Evolutionary conservation across 768 basidiomycete genomes (phyloP).

Genomic region (Hericium coralloides): DNA sequence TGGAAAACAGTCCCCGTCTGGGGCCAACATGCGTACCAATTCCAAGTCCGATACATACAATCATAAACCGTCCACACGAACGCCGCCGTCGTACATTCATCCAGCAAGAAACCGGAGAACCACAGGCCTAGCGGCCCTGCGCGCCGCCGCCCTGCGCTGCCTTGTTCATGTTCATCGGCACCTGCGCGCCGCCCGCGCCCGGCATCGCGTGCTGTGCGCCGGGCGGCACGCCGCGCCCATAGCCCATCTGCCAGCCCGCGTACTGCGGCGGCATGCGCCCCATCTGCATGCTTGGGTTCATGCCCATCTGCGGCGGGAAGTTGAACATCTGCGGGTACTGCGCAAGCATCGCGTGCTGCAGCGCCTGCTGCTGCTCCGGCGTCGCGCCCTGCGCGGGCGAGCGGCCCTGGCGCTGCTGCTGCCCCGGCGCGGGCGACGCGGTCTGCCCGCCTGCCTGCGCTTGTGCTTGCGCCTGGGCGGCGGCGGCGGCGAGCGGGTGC

Average conservation of each 20-base stretch:
- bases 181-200: constrained; percentile 5
- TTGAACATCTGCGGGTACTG: constrained; percentile 16
- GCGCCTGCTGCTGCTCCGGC: constrained; percentile 15
- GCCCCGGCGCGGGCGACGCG: not conserved
- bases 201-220: constrained; percentile 17
- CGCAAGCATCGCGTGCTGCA: constrained; percentile 13
- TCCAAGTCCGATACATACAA: no score
- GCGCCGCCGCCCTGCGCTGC: constrained; percentile 15
- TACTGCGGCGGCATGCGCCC: constrained; percentile 10
- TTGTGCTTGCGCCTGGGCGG: not conserved
- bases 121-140: constrained; percentile 16
- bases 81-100: no score
- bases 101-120: not conserved
- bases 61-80: no score
- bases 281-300: constrained; percentile 5
- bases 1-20: no score
- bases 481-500: constrained; percentile 5
- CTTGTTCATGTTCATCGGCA: constrained; percentile 5
- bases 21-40: no score
- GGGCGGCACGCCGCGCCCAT: constrained; percentile 7
- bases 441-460: not conserved
- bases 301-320: constrained; percentile 15
- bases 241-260: constrained; percentile 11
- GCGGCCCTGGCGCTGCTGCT: constrained; percentile 1
- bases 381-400: not conserved